phyloP scores from a whole-genome alignment of 2,329 filamentous ascomycete species.

The Volutella citrinella region DNA sequence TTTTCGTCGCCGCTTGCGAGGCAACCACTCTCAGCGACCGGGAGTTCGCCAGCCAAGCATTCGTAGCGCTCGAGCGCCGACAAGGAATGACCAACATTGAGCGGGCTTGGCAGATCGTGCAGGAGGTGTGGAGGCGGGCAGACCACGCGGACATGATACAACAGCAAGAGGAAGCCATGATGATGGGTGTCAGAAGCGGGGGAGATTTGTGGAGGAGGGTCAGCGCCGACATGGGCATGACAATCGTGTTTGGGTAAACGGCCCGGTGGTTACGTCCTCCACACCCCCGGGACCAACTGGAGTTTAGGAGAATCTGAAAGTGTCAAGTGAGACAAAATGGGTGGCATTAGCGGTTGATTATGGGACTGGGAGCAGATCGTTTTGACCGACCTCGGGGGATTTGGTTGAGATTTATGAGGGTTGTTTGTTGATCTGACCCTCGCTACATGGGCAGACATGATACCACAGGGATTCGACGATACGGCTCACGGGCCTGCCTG shows the following conservation, averaged over 20 bases:
- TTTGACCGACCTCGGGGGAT: too few relatives aligned
- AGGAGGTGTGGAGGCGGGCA: constrained; percentile 58
- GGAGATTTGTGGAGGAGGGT: constrained; percentile 54
- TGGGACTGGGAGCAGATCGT: too few relatives aligned
- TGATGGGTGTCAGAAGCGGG: constrained; percentile 16
- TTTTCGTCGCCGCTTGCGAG: constrained; percentile 63
- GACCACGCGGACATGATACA: constrained; percentile 34
- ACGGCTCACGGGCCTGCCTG: too few relatives aligned
- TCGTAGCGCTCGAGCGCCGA: constrained; percentile 50
- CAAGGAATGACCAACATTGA: constrained; percentile 67
- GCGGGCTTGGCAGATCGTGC: constrained; percentile 57
- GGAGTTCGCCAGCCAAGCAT: constrained; percentile 47
- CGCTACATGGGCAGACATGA: too few relatives aligned
- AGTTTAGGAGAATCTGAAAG: too few relatives aligned
- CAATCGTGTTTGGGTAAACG: constrained; percentile 57
- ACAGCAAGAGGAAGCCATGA: constrained; percentile 19
- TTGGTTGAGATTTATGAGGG: too few relatives aligned
- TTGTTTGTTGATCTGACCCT: too few relatives aligned
- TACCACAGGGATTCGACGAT: too few relatives aligned
- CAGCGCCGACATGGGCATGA: constrained; percentile 57
- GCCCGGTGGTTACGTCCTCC: too few relatives aligned
- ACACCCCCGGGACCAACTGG: too few relatives aligned
- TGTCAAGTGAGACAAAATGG: too few relatives aligned
- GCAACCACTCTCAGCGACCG: constrained; percentile 49
- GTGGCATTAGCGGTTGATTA: too few relatives aligned